phyloP scores from a whole-genome alignment of 106 monocot species.

The Dioscorea alata region DNA sequence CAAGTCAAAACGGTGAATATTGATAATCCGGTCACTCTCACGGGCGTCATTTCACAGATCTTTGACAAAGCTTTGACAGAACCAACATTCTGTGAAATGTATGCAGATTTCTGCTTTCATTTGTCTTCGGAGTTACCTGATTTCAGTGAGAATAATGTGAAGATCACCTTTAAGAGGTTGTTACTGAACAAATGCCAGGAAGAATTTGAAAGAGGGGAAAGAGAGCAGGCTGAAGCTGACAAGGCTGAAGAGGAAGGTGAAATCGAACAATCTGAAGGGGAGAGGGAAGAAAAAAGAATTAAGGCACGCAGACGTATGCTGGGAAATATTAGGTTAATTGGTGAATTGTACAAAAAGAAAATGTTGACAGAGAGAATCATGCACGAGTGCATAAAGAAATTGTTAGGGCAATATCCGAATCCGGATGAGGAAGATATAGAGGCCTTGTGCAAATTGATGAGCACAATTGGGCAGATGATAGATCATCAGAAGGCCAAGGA shows the following conservation, averaged over 20 bases:
- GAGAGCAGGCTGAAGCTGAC: constrained; percentile 68
- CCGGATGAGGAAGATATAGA: constrained; percentile 91
- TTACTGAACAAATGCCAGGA: constrained; percentile 91
- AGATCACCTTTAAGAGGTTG: constrained; percentile 75
- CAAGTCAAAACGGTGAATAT: constrained; percentile 86
- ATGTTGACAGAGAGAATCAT: constrained; percentile 93
- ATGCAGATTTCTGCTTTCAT: constrained; percentile 78
- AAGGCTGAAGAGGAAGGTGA: constrained; percentile 70
- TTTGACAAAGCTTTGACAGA: constrained; percentile 97
- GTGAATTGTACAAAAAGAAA: constrained; percentile 86
- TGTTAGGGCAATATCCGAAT: constrained; percentile 58
- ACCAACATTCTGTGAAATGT: constrained; percentile 98
- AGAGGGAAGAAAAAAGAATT: constrained; percentile 62
- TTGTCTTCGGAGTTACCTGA: constrained; percentile 70
- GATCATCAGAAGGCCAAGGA: constrained; percentile 73
- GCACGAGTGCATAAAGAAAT: constrained; percentile 91
- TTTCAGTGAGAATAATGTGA: constrained; percentile 63
- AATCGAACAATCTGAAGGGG: constrained; percentile 34
- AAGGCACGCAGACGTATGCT: constrained; percentile 73
- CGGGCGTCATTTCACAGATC: constrained; percentile 83
- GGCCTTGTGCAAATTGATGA: constrained; percentile 89
- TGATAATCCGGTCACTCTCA: constrained; percentile 55
- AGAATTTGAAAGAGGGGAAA: constrained; percentile 90
- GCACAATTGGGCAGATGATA: constrained; percentile 84
- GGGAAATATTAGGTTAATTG: constrained; percentile 92